phyloP scores from a whole-genome alignment of 208 protist species.

The Leishmania tarentolae region DNA sequence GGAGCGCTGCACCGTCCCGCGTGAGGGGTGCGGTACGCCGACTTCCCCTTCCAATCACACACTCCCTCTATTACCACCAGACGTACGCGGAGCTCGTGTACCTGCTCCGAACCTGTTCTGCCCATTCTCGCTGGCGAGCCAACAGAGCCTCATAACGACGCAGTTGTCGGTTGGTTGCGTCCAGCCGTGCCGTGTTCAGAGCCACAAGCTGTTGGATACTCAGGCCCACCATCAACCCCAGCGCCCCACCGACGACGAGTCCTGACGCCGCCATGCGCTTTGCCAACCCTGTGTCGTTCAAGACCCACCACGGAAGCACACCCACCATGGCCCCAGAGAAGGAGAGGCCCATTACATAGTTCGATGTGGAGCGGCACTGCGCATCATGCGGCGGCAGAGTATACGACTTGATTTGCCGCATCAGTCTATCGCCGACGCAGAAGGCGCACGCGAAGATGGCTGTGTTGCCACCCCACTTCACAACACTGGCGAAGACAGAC shows the following conservation, averaged over 20 bases:
- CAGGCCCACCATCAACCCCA: conserved; percentile 65
- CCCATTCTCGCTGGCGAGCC: conserved; percentile 68
- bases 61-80: conserved; percentile 64
- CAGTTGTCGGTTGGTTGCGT: conserved; percentile 72
- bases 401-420: conserved; percentile 42
- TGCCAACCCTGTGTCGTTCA: conserved; percentile 64
- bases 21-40: not conserved
- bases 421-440: conserved; percentile 71
- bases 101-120: conserved; percentile 43
- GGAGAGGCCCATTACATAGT: conserved; percentile 75
- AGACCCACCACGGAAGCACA: conserved; percentile 87
- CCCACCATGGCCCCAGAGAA: conserved; percentile 79
- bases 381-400: conserved; percentile 69
- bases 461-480: conserved; percentile 89
- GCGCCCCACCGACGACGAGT: conserved; percentile 55
- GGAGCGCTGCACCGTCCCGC: not conserved
- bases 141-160: conserved; percentile 87
- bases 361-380: conserved; percentile 55
- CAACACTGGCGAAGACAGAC: conserved; percentile 73
- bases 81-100: conserved; percentile 38
- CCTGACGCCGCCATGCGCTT: conserved; percentile 68
- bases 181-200: conserved; percentile 70
- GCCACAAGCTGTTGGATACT: conserved; percentile 61
- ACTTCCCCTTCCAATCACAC: not conserved
- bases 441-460: conserved; percentile 67